Evolutionary conservation across 768 basidiomycete genomes (phyloP), one percentile per base, ranked within the genome.

Genomic region (Boletus barrowsii): DNA sequence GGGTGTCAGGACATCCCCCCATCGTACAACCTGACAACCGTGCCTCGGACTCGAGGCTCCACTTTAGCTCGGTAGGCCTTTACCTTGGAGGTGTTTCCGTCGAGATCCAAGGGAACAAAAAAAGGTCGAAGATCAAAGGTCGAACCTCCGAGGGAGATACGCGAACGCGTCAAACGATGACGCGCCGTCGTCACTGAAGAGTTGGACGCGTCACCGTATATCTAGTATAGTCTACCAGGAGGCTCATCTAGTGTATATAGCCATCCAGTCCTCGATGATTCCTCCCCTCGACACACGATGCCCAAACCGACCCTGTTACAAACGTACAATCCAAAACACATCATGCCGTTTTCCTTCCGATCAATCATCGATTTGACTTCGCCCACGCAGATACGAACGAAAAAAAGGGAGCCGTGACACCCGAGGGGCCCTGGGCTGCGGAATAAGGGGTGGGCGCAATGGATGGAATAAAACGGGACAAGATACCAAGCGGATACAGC

Each of bases 291-390:
- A 13, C 20, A 36, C 9, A 30, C n/a, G 1, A n/a, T 14, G 14
- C 49, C 36, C 20, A 37, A 37, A 49, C 35, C 15, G 24, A 39
- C 44, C 50, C 50, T 30, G 50, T 49, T 22, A 42, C 46, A 41
- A 39, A 47, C 29, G 24, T 32, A 42, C 46, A 13, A 42, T 39
- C 53, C 48, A 42, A 63, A 52, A 43, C 47, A 51, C 52, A 35
- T 35, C 43, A 37, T 37, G 45, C 40, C 32, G 24, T 24, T 39
- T 26, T 57, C 49, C 40, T 49, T 44, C 44, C 41, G 22, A 41
- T 47, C 46, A 32, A 45, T 57, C 45, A 57, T 64, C 59, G 35
- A 24, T 36, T 45, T 5, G 17, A 24, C 18, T 44, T 44, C 42
- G 43, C 17, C 40, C 42, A 42, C 6, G 52, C 47, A 22, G 32